Percentiles rank a stretch among this genome's conserved stretches.
Evolutionary conservation across 768 basidiomycete species (phyloP).

Genomic region (Chalciporus chontae): DNA sequence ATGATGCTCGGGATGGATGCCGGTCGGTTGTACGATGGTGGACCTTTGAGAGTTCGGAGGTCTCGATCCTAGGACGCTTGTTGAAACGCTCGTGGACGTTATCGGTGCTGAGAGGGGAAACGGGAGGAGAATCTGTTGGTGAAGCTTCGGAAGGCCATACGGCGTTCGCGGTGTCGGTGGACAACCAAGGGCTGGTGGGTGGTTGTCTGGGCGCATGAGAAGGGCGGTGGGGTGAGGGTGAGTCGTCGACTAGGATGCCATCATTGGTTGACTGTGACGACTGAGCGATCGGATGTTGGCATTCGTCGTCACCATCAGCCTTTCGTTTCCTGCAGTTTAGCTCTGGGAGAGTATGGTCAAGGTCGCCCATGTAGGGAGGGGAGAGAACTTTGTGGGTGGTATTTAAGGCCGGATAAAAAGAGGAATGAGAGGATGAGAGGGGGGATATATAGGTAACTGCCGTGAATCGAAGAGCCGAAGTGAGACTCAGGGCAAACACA

Average conservation of each 20-base stretch:
- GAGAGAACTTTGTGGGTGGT: constrained; percentile 21
- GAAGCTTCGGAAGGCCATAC: constrained; percentile 41
- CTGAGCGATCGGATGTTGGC: constrained; percentile 30
- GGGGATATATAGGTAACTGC: constrained; percentile 36
- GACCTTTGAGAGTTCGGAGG: constrained; percentile 13
- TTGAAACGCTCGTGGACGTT: constrained; percentile 17
- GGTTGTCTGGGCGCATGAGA: constrained; percentile 42
- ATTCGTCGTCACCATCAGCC: constrained; percentile 48
- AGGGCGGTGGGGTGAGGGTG: constrained; percentile 26
- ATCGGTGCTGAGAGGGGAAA: constrained; percentile 40
- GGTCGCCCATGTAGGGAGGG: constrained; percentile 53
- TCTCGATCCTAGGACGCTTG: constrained; percentile 33
- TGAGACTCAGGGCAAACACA: constrained; percentile 35
- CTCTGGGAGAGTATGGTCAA: constrained; percentile 50
- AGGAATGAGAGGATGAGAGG: constrained; percentile 11
- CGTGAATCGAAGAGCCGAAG: constrained; percentile 15
- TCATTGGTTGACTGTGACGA: constrained; percentile 29
- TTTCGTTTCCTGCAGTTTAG: constrained; percentile 65
- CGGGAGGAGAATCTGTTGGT: constrained; percentile 30
- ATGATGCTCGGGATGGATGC: constrained; percentile 13
- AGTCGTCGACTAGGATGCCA: constrained; percentile 34
- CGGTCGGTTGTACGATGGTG: constrained; percentile 12
- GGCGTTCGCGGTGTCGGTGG: constrained; percentile 26
- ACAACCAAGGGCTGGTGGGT: constrained; percentile 29
- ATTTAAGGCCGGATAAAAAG: constrained; percentile 16